A percentile compares a stretch with the other conserved stretches of the same genome.
Conservation (phyloP, 441 rosid genomes). For the Erodium chrysanthum region DNA sequence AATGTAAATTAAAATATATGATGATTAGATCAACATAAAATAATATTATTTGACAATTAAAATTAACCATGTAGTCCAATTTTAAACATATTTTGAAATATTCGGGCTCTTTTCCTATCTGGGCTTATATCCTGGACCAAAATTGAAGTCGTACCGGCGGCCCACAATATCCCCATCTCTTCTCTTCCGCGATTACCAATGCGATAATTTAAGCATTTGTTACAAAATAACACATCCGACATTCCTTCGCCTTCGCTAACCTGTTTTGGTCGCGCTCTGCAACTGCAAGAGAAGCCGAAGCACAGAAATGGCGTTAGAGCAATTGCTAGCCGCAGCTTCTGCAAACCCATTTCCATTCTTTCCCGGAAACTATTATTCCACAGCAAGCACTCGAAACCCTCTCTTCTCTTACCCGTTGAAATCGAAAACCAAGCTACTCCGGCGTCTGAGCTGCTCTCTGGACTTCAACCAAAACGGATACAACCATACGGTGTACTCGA, state of each 20-base stretch:
- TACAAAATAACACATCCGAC: not conserved
- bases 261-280: not conserved
- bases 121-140: no score
- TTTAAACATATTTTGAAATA: no score
- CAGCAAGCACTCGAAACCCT: slow-evolving; percentile 9
- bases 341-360: slow-evolving; percentile 9
- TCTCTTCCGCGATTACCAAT: no score
- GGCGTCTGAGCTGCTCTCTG: slow-evolving; percentile 23
- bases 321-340: slow-evolving; percentile 14
- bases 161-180: not conserved
- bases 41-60: no score
- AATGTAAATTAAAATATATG: no score
- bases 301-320: slow-evolving; percentile 25
- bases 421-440: not conserved
- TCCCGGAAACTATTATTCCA: slow-evolving; percentile 9
- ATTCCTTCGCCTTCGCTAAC: not conserved
- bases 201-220: not conserved
- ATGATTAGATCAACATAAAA: no score
- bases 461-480: slow-evolving; percentile 22
- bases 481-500: slow-evolving; percentile 24
- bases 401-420: not conserved
- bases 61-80: no score
- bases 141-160: not conserved
- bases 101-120: no score
- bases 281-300: not conserved